Evolutionary conservation across 192 early-diverging fungal genomes (phyloP).

Genomic region (Coemansia sp.): DNA sequence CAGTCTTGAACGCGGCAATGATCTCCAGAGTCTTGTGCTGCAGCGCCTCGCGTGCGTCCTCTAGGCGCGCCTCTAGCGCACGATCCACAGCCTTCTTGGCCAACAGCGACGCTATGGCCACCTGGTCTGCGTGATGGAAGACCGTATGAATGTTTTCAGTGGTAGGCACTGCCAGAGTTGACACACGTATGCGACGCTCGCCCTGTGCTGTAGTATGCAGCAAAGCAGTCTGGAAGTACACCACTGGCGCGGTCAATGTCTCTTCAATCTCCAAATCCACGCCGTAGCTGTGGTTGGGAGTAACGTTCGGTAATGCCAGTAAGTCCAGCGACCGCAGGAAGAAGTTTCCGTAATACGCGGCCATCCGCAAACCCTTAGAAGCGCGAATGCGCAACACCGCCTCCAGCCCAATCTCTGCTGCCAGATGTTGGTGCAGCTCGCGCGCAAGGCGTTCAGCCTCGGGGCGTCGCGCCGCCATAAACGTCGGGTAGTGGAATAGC

Average conservation of each 20-base stretch:
- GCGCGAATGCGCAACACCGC: constrained; percentile 92
- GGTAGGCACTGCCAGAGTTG: constrained; percentile 86
- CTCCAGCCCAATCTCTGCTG: constrained; percentile 79
- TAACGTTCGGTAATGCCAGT: constrained; percentile 86
- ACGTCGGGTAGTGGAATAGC: constrained; percentile 85
- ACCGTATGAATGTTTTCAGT: constrained; percentile 77
- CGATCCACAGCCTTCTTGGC: constrained; percentile 92
- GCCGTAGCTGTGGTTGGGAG: constrained; percentile 86
- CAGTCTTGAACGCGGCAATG: constrained; percentile 83
- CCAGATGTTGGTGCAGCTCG: constrained; percentile 79
- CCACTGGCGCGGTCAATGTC: constrained; percentile 62
- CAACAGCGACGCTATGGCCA: constrained; percentile 76
- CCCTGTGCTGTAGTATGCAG: constrained; percentile 85
- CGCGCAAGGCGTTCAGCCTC: constrained; percentile 79
- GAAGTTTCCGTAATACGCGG: constrained; percentile 94
- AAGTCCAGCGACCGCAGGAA: constrained; percentile 94
- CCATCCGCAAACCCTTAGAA: constrained; percentile 84
- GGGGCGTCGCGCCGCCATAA: constrained; percentile 77
- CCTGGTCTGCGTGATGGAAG: constrained; percentile 80
- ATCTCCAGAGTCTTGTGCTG: constrained; percentile 84
- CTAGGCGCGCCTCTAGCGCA: constrained; percentile 78
- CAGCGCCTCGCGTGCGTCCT: constrained; percentile 92
- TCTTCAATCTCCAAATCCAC: constrained; percentile 84
- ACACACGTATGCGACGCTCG: constrained; percentile 90
- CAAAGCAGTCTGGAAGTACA: constrained; percentile 94